These are phyloP conservation scores for Suillus alpinus DNA, from an alignment of 768 basidiomycete genomes.

Conservation along the genomic window DNA sequence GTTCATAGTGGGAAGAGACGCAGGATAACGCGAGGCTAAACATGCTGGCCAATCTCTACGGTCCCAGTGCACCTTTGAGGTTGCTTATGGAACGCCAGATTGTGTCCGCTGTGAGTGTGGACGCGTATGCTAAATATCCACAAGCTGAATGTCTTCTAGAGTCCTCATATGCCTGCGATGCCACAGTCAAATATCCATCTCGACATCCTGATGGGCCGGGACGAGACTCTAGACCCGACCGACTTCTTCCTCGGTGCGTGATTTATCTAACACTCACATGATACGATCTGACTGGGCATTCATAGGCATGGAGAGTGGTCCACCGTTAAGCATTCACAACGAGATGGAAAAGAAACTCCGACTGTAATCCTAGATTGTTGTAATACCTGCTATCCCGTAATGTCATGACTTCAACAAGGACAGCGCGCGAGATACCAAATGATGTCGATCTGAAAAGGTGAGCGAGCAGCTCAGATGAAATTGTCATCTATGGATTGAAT, in stretches of 20 bases:
- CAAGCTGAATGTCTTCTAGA: constrained; percentile 36
- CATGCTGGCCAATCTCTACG: constrained; percentile 79
- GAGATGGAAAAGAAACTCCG: constrained; percentile 64
- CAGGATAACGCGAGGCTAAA: constrained; percentile 86
- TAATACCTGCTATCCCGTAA: background rate
- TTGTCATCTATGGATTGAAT: constrained; percentile 11
- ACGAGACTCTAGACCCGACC: constrained; percentile 72
- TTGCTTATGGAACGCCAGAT: constrained; percentile 93
- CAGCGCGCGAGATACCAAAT: background rate
- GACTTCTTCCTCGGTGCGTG: constrained; percentile 79
- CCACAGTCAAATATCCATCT: constrained; percentile 78
- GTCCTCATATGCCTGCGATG: constrained; percentile 61
- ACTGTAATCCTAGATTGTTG: constrained; percentile 31
- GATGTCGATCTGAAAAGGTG: background rate
- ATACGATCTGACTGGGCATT: constrained; percentile 5
- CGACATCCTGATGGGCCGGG: constrained; percentile 91
- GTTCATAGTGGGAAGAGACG: constrained; percentile 84
- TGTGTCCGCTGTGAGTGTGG: constrained; percentile 61
- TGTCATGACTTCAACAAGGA: background rate
- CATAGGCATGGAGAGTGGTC: constrained; percentile 52
- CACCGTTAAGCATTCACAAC: constrained; percentile 54
- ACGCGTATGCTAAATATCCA: background rate
- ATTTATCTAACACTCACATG: background rate
- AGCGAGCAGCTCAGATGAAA: background rate
- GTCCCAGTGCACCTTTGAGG: constrained; percentile 86